A percentile compares a stretch with the other conserved stretches of the same genome.
These are phyloP conservation scores for Podaxis rugospora DNA, from an alignment of 768 basidiomycete genomes.

Conservation along the genomic window DNA sequence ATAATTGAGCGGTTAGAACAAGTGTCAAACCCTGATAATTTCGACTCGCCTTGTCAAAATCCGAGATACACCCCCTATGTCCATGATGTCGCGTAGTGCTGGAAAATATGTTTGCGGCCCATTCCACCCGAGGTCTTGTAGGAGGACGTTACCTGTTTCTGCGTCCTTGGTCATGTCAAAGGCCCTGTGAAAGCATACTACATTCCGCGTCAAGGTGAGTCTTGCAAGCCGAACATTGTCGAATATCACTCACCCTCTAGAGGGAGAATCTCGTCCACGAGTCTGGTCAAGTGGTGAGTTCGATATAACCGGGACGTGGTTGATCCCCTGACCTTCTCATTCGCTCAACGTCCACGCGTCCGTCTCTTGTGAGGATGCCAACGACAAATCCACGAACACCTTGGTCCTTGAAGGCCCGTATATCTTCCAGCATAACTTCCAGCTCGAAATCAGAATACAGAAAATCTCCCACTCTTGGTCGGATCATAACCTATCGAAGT, in stretches of 20 bases:
- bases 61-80: slow-evolving; percentile 64
- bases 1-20: neutral
- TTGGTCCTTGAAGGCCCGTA: slow-evolving; percentile 50
- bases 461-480: slow-evolving; percentile 79
- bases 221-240: neutral
- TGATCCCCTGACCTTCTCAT: slow-evolving; percentile 47
- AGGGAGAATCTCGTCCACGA: slow-evolving; percentile 54
- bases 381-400: slow-evolving; percentile 66
- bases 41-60: slow-evolving; percentile 66
- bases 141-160: slow-evolving; percentile 38
- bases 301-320: neutral
- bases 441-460: slow-evolving; percentile 64
- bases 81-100: slow-evolving; percentile 47
- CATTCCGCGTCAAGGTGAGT: neutral
- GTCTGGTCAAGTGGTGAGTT: slow-evolving; percentile 26
- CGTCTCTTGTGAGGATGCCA: slow-evolving; percentile 53
- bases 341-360: slow-evolving; percentile 52
- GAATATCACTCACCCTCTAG: slow-evolving; percentile 47
- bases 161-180: slow-evolving; percentile 67
- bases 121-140: neutral
- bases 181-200: slow-evolving; percentile 78
- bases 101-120: neutral
- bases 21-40: neutral
- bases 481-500: slow-evolving; percentile 62
- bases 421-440: slow-evolving; percentile 72